Base-by-base conservation (phyloP, 2,329 filamentous ascomycete species). In the Orbilia ellipsospora region DNA sequence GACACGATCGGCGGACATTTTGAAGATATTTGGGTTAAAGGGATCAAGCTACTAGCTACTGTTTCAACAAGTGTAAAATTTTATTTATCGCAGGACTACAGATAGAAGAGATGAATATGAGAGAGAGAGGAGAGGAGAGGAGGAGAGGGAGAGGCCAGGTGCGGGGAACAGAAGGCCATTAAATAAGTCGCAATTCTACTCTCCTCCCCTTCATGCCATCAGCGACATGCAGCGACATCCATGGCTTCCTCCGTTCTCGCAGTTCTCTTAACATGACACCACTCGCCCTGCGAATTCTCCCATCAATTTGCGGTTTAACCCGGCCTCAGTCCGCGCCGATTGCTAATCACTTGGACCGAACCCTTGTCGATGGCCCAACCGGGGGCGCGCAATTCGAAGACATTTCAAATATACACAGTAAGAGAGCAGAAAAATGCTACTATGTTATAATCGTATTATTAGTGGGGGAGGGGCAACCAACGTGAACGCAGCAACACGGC, bases 111-210 rank as follows among this genome's bases (percentile, higher is more conserved):
- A 26, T 61, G 31, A 8, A 23, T 28, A 8, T 42, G 28, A n/a
- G 59, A 59, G 44, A 16, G 42, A 59, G 78, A 78, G 28, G 31
- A 31, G 23, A 51, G 79, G 69, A 31, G 81, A 55, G 10, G 50
- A 31, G 20, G 13, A 51, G 57, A 50, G 40, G 48, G 51, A 20
- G 20, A n/a, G 50, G 59, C 36, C 40, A 66, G 63, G 42, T 50
- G 63, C n/a, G 28, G 51, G 44, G 44, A 48, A 15, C 5, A 4
- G 44, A 18, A 48, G 13, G 44, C 44, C 13, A n/a, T n/a, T 48
- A 48, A n/a, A 48, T 48, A 48, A 15, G 16, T 45, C 60, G 48
- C 50, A 42, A 61, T 61, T 28, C 44, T 36, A 36, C 20, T 50
- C 13, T 40, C 50, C 16, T 63, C 23, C 31, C 31, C 57, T 54